Conservation (phyloP, 768 basidiomycete species). For the Pleurotus djamor region DNA sequence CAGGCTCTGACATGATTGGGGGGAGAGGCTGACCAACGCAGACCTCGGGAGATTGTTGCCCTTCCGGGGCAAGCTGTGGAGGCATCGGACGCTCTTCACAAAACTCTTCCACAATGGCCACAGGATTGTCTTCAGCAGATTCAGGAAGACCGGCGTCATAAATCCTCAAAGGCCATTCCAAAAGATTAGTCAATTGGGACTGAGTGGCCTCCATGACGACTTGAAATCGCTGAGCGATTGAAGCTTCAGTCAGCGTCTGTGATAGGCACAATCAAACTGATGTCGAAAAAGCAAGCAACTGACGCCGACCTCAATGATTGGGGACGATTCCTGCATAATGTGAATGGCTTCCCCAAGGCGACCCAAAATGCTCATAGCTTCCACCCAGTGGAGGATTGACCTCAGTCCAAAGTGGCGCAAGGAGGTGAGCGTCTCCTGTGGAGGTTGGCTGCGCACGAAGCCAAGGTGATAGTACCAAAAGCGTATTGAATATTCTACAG, state of each 20-base stretch:
- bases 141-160: neutral
- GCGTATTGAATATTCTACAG: conserved; percentile 11
- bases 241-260: too few species aligned
- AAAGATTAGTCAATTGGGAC: too few species aligned
- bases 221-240: too few species aligned
- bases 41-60: neutral
- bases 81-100: neutral
- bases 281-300: too few species aligned
- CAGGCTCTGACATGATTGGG: too few species aligned
- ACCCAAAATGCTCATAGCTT: conserved; percentile 3
- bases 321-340: neutral
- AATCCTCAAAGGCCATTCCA: too few species aligned
- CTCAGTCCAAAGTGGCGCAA: neutral
- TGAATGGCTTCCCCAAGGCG: neutral
- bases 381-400: conserved; percentile 7
- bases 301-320: neutral
- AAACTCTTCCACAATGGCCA: neutral
- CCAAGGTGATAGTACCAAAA: conserved; percentile 13
- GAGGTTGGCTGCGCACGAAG: neutral
- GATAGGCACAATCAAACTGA: too few species aligned
- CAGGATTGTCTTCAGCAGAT: neutral
- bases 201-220: too few species aligned
- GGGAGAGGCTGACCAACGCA: neutral
- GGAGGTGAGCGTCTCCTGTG: neutral
- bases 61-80: neutral